Evolutionary conservation across 225 moss, liverwort and hornwort species (phyloP).

Genomic region (Antitrichia curtipendula): DNA sequence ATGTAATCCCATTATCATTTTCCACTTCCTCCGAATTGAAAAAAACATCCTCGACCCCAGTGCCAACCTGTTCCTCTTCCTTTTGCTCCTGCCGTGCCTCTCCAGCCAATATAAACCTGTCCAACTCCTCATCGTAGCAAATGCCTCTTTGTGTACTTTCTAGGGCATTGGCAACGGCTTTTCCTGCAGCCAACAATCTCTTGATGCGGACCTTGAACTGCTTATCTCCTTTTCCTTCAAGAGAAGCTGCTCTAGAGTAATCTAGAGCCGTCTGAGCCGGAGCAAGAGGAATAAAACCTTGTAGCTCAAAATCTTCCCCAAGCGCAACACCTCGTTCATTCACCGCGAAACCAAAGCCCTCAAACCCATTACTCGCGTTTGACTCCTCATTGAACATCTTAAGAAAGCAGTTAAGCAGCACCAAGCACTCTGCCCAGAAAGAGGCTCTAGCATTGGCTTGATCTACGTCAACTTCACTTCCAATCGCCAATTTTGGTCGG

Average conservation of each 20-base stretch:
- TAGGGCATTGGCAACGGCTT: slow-evolving; percentile 71
- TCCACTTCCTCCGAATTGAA: slow-evolving; percentile 32
- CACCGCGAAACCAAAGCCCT: slow-evolving; percentile 17
- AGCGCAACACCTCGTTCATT: slow-evolving; percentile 66
- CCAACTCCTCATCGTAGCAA: slow-evolving; percentile 53
- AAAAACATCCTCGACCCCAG: slow-evolving; percentile 18
- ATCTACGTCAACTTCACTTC: slow-evolving; percentile 76
- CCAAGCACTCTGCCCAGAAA: slow-evolving; percentile 82
- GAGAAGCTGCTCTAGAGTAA: slow-evolving; percentile 53
- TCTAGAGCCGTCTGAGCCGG: slow-evolving; percentile 83
- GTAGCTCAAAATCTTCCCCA: slow-evolving; percentile 90
- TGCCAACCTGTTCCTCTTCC: slow-evolving; percentile 5
- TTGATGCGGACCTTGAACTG: slow-evolving; percentile 65
- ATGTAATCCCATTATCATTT: not conserved
- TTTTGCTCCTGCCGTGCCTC: slow-evolving; percentile 32
- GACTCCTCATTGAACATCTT: slow-evolving; percentile 31
- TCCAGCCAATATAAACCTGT: slow-evolving; percentile 57
- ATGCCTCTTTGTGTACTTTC: slow-evolving; percentile 78
- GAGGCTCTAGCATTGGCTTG: slow-evolving; percentile 78
- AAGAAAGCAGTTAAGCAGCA: slow-evolving; percentile 51
- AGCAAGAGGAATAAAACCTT: slow-evolving; percentile 78
- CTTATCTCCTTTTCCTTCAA: slow-evolving; percentile 50
- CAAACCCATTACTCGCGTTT: slow-evolving; percentile 23
- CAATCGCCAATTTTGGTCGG: slow-evolving; percentile 80
- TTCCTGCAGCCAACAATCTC: slow-evolving; percentile 89